Percentiles rank a stretch among this genome's conserved stretches.
These are phyloP conservation scores for Globisporangium paroecandrum DNA, from an alignment of 352 stramenopile genomes.

Conservation along the genomic window DNA sequence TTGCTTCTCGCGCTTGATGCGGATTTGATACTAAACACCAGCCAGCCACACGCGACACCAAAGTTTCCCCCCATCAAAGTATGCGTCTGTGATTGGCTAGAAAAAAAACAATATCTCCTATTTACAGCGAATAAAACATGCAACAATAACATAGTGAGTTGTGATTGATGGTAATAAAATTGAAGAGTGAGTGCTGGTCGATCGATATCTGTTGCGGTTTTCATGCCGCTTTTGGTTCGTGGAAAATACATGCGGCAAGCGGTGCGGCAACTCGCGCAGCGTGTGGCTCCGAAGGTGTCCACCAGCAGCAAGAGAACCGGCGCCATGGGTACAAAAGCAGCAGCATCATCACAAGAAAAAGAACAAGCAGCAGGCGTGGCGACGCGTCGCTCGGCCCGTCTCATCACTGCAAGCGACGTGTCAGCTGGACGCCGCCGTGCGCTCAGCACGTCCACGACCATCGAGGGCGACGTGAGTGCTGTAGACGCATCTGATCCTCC, in stretches of 20 bases:
- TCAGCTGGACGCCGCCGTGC: not conserved
- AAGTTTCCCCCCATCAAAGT: not conserved
- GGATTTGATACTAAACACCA: slow-evolving; percentile 15
- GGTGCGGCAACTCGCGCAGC: slow-evolving; percentile 2
- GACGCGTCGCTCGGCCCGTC: slow-evolving; percentile 15
- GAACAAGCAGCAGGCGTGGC: not conserved
- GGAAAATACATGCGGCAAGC: slow-evolving; percentile 14
- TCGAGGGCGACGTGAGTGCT: not conserved
- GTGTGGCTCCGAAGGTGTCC: not conserved
- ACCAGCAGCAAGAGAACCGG: not conserved
- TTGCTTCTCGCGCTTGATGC: not conserved
- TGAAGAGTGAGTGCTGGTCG: slow-evolving; percentile 1
- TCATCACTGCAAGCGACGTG: not conserved
- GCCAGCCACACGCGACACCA: slow-evolving; percentile 1
- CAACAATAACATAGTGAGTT: not conserved
- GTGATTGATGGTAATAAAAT: not conserved
- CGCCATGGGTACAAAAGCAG: not conserved
- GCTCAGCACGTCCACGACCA: not conserved
- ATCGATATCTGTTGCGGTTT: not conserved
- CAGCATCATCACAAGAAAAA: not conserved
- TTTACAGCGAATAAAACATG: not conserved
- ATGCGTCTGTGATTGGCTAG: not conserved
- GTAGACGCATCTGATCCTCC: not conserved
- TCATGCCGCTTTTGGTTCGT: not conserved
- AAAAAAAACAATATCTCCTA: not conserved